Evolutionary conservation across 768 basidiomycete species (phyloP).

Genomic region (Hydnomerulius pinastri): DNA sequence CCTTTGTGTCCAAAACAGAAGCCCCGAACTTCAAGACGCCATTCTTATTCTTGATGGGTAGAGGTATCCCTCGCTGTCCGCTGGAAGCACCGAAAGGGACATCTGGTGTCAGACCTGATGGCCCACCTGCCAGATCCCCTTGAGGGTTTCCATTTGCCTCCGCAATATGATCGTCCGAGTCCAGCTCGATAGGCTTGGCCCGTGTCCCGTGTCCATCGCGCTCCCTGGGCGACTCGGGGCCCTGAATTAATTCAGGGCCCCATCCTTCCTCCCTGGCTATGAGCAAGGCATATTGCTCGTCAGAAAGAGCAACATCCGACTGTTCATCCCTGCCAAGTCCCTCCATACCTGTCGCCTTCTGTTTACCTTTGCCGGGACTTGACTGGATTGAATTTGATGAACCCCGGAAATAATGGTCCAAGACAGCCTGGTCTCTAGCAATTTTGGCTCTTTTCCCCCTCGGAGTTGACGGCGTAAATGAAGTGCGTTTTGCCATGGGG

Average conservation of each 20-base stretch:
- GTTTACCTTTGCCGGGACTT: conserved; percentile 3
- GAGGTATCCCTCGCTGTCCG: conserved; percentile 9
- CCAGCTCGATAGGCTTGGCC: conserved; percentile 11
- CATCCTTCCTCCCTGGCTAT: not conserved
- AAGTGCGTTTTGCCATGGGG: conserved; percentile 12
- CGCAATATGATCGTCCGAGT: conserved; percentile 21
- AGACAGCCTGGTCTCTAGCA: not conserved
- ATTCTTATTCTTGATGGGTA: not conserved
- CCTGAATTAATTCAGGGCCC: not conserved
- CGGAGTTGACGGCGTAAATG: conserved; percentile 2
- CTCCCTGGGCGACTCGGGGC: not conserved
- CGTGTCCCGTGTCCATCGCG: conserved; percentile 26
- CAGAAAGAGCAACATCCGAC: not conserved
- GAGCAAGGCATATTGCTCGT: conserved; percentile 2
- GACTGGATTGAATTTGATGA: not conserved
- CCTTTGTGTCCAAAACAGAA: conserved; percentile 25
- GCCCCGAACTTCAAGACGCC: conserved; percentile 2
- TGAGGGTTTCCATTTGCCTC: conserved; percentile 9
- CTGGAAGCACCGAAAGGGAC: conserved; percentile 7
- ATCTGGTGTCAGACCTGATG: not conserved
- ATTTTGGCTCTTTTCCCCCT: conserved; percentile 1
- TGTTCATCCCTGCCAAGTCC: conserved; percentile 25
- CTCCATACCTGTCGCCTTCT: not conserved
- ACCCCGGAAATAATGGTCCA: conserved; percentile 7
- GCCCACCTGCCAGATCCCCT: not conserved